Evolutionary conservation across 345 rosid species (phyloP), one percentile per base, ranked within the genome.

Genomic region (Populus davidiana): DNA sequence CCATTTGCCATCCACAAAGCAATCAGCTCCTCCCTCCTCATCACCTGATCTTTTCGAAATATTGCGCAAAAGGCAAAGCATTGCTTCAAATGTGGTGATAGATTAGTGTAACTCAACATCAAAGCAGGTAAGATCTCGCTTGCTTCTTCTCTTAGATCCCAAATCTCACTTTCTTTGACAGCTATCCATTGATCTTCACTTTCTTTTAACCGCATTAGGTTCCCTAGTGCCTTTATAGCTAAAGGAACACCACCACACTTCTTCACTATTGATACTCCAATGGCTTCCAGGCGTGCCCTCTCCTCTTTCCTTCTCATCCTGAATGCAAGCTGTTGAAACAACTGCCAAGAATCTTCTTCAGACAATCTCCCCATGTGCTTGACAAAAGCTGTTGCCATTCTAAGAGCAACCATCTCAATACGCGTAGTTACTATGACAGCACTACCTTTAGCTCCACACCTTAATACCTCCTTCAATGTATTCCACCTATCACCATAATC

Each of bases 1-100:
- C 82, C 84, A 61, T 75, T 61, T 59, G 83, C 84, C 79, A 83
- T 80, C 86, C 86, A 83, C 18, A 71, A 29, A 10, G 69, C 78
- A 36, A 82, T 21, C 38, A 69, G 1, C 0, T 10, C 4, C 9
- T 77, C 79, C 23, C 69, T 77, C 14, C 0, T 1, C 56, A 75
- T 44, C 8, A 5, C 20, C 8, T 10, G 21, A 75, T 47, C 77
- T 75, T 75, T 75, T 4, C 64, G 63, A 31, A 44, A 64, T 38
- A 65, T 5, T 6, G 70, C 65, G 50, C 71, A 75, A 75, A 25
- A 75, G 9, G 77, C 43, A 44, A 75, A 65, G 6, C 71, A 75
- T 31, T 64, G 77, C 20, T 10, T 75, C 14, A 75, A 5, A 74
- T 62, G 16, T 7, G 39, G 41, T 14, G 35, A 56, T 14, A 74